Conservation (phyloP, 78 protist genomes). For the Dictyostelium purpureum region DNA sequence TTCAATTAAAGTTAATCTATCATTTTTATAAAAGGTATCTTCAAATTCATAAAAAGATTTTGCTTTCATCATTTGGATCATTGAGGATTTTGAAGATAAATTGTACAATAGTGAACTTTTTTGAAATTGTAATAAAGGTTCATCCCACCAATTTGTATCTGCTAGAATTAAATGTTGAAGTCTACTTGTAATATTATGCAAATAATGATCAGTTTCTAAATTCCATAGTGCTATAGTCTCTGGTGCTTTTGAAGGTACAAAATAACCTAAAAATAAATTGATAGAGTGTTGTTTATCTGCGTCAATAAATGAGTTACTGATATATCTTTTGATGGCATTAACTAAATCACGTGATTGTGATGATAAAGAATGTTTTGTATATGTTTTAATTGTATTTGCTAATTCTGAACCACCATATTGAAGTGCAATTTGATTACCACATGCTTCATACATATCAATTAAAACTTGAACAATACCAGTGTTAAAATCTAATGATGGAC, state of each 20-base stretch:
- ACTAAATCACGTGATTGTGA: constrained; percentile 45
- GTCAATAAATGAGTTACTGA: constrained; percentile 90
- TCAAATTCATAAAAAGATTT: constrained; percentile 25
- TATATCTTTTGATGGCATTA: constrained; percentile 83
- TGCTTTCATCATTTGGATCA: constrained; percentile 28
- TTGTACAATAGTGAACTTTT: constrained; percentile 18
- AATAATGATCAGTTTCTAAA: constrained; percentile 87
- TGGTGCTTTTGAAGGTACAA: constrained; percentile 49
- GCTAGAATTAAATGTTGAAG: constrained; percentile 40
- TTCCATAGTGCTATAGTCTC: constrained; percentile 83
- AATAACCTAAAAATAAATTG: constrained; percentile 93
- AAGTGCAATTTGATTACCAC: constrained; percentile 95
- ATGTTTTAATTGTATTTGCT: constrained; percentile 88
- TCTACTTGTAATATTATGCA: constrained; percentile 81
- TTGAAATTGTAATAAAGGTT: constrained; percentile 38
- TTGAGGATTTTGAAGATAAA: not conserved
- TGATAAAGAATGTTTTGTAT: constrained; percentile 62
- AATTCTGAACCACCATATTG: constrained; percentile 87
- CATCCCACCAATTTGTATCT: constrained; percentile 73
- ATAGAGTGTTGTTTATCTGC: constrained; percentile 91
- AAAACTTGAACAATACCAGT: constrained; percentile 58
- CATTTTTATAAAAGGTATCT: constrained; percentile 44
- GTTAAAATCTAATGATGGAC: constrained; percentile 51
- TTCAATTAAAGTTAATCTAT: constrained; percentile 19
- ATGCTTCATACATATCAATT: constrained; percentile 85